Base-by-base conservation (phyloP, 2,329 filamentous ascomycete genomes). In the Clathrospora elynae region DNA sequence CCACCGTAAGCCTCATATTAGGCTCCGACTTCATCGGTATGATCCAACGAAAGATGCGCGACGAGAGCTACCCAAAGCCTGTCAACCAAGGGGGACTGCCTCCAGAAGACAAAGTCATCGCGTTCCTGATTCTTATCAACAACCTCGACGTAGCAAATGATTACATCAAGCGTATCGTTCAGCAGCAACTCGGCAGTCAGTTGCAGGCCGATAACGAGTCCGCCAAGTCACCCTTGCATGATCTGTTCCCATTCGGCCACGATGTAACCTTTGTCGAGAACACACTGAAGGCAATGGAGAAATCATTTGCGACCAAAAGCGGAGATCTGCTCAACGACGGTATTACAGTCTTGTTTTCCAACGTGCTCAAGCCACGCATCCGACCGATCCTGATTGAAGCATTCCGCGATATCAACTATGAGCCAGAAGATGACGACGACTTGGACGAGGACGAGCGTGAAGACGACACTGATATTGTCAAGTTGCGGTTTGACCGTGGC, bases 11-110 rank as follows among this genome's bases (percentile, higher is more conserved):
- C 12, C 83, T 90, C 22, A 85, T 99, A 1, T 80, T 99, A 3
- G 84, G 87, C 19, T 84, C 85, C 3, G 93, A 99, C 68, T 99
- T 97, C 66, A 85, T 97, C 53, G 89, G 90, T 60, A 96, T 99
- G 90, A 85, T 96, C 25, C 92, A 97, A 69, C 86, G 92, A 45
- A 96, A 95, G 72, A 97, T 99, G 93, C 84, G 90, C 30, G 90
- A 97, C 66, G 93, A 99, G 70, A 87, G 86, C 49, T 97, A 96
- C 64, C 93, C 92, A 0, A 89, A 87, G 61, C 78, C 89, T 2
- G 75, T 83, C 0, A 81, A 91, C 1, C 85, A 90, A 67, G 90
- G 90, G 25, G 87, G 84, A 1, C 79, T 91, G 30, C 92, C 92
- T 1, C 89, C 91, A 0, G 93, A 99, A 68, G 85, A 90, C 59